Conservation (phyloP, 1,284 basidiomycete genomes). For the Puccinia novopanici region DNA sequence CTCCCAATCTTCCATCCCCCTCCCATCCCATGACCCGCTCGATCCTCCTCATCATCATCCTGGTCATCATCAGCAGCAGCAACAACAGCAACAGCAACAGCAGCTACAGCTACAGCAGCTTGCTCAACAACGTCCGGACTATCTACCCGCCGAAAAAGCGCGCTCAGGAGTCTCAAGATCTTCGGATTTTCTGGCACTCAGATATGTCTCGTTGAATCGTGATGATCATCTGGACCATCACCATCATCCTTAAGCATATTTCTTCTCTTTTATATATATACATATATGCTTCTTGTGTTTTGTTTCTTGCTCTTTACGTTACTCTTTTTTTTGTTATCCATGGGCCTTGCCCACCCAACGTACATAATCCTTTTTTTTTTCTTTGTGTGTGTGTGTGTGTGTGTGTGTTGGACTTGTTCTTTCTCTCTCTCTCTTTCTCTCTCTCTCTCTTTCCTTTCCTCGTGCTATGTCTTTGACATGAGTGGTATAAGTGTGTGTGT, state of each 20-base stretch:
- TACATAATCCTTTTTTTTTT: no score
- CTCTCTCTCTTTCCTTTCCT: no score
- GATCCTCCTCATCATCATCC: background rate
- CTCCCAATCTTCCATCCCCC: background rate
- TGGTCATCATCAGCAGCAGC: no score
- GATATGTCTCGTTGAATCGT: conserved; percentile 31
- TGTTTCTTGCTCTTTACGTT: background rate
- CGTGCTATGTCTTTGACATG: no score
- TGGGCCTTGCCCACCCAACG: no score
- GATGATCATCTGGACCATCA: background rate
- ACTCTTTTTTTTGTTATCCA: no score
- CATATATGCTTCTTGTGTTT: no score
- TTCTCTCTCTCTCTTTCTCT: no score
- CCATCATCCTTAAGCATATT: background rate
- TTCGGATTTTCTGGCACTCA: conserved; percentile 36
- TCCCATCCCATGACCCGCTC: background rate
- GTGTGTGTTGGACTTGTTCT: no score
- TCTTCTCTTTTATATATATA: no score
- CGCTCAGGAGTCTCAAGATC: conserved; percentile 15
- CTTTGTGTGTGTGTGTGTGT: no score
- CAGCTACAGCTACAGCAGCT: background rate
- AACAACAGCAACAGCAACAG: background rate
- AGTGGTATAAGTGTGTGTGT: no score
- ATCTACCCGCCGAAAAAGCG: conserved; percentile 30
- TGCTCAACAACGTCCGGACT: background rate